Evolutionary conservation across 106 monocot species (phyloP), one percentile per base, ranked within the genome.

Genomic region (Hemerocallis citrina): DNA sequence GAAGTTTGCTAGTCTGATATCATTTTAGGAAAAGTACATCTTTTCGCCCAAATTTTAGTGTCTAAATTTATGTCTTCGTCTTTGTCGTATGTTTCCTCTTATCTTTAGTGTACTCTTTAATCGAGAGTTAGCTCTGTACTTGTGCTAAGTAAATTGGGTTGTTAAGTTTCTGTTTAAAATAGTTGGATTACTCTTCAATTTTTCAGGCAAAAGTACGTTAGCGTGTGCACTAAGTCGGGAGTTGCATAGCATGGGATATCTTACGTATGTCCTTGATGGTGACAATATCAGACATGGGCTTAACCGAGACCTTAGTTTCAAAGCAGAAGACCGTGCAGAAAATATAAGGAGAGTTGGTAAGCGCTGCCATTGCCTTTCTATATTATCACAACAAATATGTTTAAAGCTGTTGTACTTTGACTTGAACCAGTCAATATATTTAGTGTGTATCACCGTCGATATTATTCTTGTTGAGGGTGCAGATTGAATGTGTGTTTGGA

Each of bases 221-320:
- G 93, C 93, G 36, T 94, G 93, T 78, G 79, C 89, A 50, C 46
- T 94, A 33, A 94, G 82, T 67, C 71, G 73, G 40, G 89, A 94
- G 61, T 62, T 94, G 65, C 74, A 89, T 57, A 50, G 19, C 31
- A 85, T 73, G 73, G 93, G 93, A 49, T 66, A 70, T 71, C 68
- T 94, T 0, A 62, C 85, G 15, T 94, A 83, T 80, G 83, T 94
- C 48, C 83, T 94, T 60, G 93, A 94, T 76, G 93, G 93, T 50
- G 93, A 94, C 73, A 94, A 94, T 68, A 37, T 94, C 17, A 85
- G 93, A 41, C 93, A 94, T 78, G 93, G 93, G n/a, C 68, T 94
- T n/a, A 89, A 89, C 67, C 75, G 55, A 20, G 85, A 94, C 68
- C 85, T 94, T 59, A 73, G 72, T 65, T 94, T 94, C 69, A 75